These are phyloP conservation scores for Arachis hypogaea DNA, from an alignment of 306 rosid species.

Conservation along the genomic window DNA sequence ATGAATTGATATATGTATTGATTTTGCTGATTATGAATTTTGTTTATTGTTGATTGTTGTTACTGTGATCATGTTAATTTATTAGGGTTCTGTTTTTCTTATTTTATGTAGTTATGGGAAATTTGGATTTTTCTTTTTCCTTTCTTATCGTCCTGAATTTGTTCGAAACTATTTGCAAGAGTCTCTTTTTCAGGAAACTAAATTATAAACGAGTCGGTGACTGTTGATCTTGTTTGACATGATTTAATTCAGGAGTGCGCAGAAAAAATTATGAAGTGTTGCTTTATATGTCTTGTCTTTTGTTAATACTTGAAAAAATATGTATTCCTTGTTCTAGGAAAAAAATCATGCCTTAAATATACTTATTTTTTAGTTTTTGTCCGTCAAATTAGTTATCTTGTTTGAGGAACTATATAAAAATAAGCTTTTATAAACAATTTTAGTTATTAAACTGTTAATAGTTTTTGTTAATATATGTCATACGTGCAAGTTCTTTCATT, in stretches of 20 bases:
- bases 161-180: not conserved
- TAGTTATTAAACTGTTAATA: not conserved
- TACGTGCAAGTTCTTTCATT: not conserved
- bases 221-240: not conserved
- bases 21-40: too few relatives aligned
- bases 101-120: too few relatives aligned
- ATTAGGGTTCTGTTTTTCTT: too few relatives aligned
- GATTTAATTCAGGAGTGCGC: too few relatives aligned
- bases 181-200: slow-evolving; percentile 1
- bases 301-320: not conserved
- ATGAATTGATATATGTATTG: too few relatives aligned
- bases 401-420: not conserved
- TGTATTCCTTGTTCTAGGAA: slow-evolving; percentile 1
- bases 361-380: slow-evolving; percentile 13
- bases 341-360: slow-evolving; percentile 7
- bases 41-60: too few relatives aligned
- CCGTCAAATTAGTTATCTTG: slow-evolving; percentile 4
- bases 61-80: too few relatives aligned
- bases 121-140: too few relatives aligned
- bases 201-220: not conserved
- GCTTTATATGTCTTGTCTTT: too few relatives aligned
- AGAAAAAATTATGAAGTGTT: too few relatives aligned
- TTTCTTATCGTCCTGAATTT: not conserved
- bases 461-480: not conserved
- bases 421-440: not conserved